phyloP scores from a whole-genome alignment of 2,329 filamentous ascomycete genomes.

The Exophiala spinifera region DNA sequence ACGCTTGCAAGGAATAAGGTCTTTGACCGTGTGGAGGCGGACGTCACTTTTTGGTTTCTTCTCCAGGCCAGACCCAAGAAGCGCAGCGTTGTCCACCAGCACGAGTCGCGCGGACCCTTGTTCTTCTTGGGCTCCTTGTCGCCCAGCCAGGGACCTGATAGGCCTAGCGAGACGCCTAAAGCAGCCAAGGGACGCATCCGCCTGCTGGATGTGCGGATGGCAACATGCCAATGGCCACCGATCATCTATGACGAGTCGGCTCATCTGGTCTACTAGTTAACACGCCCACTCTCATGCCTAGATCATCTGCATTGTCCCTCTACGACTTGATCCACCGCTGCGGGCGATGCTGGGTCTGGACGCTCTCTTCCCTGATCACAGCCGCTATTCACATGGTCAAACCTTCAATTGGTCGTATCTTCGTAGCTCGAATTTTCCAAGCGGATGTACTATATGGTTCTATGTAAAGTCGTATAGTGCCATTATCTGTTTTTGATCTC shows the following conservation, averaged over 20 bases:
- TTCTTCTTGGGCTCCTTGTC: too few relatives aligned
- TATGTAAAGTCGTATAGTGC: constrained; percentile 86
- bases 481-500: constrained; percentile 64
- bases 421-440: neutral
- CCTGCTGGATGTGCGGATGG: neutral
- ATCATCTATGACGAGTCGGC: neutral
- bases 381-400: neutral
- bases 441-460: neutral
- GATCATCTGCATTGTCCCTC: neutral
- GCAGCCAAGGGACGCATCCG: too few relatives aligned
- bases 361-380: neutral
- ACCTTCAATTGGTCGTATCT: neutral
- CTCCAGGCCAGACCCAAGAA: neutral
- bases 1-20: neutral
- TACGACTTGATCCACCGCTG: neutral
- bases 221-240: neutral
- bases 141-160: too few relatives aligned
- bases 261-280: neutral
- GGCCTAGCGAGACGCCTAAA: too few relatives aligned
- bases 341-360: neutral
- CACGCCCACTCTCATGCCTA: neutral
- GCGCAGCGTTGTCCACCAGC: neutral
- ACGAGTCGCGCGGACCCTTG: too few relatives aligned
- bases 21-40: neutral
- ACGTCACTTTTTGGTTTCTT: neutral